These are phyloP conservation scores for Cladosporium austrohemisphaericum DNA, from an alignment of 2,329 filamentous ascomycete genomes.

Conservation along the genomic window DNA sequence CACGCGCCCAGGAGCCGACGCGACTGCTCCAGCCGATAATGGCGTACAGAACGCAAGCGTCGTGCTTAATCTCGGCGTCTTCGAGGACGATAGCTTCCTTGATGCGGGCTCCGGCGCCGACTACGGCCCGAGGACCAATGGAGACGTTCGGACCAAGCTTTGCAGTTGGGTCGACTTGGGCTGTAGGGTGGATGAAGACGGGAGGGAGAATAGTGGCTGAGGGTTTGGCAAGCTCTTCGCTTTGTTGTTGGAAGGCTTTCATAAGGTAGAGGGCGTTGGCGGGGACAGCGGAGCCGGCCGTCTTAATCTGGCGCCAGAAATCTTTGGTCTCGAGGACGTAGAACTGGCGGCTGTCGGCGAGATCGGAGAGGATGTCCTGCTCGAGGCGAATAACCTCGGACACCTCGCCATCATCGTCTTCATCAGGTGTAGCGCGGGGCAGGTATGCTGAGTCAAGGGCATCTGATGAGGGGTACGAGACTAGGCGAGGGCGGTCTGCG, in stretches of 20 bases:
- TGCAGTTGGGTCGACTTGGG: slow-evolving; percentile 85
- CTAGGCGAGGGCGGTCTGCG: slow-evolving; percentile 80
- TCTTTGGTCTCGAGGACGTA: slow-evolving; percentile 98
- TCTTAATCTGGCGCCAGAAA: slow-evolving; percentile 99
- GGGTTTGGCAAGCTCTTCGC: slow-evolving; percentile 75
- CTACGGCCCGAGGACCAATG: slow-evolving; percentile 79
- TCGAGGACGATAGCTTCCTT: slow-evolving; percentile 97
- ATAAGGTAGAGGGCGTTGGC: slow-evolving; percentile 96
- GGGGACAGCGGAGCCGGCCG: slow-evolving; percentile 91
- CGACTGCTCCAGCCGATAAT: slow-evolving; percentile 97
- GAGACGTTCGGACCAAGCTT: slow-evolving; percentile 97
- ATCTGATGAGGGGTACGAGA: slow-evolving; percentile 94
- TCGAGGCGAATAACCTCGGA: slow-evolving; percentile 90
- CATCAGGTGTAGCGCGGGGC: slow-evolving; percentile 55
- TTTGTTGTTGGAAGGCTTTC: slow-evolving; percentile 81
- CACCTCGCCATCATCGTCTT: slow-evolving; percentile 70
- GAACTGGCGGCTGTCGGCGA: slow-evolving; percentile 96
- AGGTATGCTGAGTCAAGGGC: slow-evolving; percentile 70
- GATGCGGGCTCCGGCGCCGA: slow-evolving; percentile 84
- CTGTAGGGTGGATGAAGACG: slow-evolving; percentile 91
- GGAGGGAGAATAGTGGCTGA: slow-evolving; percentile 86
- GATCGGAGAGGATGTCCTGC: slow-evolving; percentile 92
- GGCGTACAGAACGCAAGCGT: slow-evolving; percentile 89
- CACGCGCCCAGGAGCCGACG: slow-evolving; percentile 94
- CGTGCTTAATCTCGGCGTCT: slow-evolving; percentile 92